Base-by-base conservation (phyloP, 805 yeast genomes). In the Wickerhamiella dianesei region DNA sequence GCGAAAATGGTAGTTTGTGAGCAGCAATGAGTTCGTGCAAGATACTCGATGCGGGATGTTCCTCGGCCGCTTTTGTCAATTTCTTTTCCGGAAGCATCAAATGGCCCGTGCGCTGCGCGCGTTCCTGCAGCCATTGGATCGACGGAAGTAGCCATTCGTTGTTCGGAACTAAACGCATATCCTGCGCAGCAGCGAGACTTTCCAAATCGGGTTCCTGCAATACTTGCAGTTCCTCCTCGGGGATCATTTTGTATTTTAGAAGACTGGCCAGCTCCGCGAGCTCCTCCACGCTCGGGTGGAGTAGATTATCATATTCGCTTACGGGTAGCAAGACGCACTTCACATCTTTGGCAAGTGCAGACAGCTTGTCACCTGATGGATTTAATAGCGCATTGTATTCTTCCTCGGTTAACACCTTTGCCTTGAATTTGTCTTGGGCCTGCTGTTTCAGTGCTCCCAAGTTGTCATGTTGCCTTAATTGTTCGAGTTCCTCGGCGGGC, bases 211-310 rank as follows among this genome's bases (percentile, higher is more conserved):
- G 41, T 5, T 39, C 17, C 5, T 14, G 25, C 21, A 39, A n/a
- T 6, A 9, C 20, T 14, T n/a, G 13, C n/a, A 44, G 29, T 4
- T 44, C 42, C 3, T 44, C 42, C 35, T 21, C 9, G 22, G 36
- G 21, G 3, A 44, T 18, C 35, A 44, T 14, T 17, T 14, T n/a
- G 42, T 37, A 25, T 21, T 37, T 22, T 4, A 37, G 41, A 14
- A 39, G n/a, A 9, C 41, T 18, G 18, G 41, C 41, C 21, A 39
- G 25, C 25, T 39, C 41, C 25, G 14, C 21, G 16, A 39, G 41
- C 25, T 14, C n/a, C 41, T 39, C 41, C 21, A 39, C n/a, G 41
- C 25, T 19, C 20, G 41, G 41, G 41, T 39, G 14, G 25, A 39
- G 20, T 19, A 39, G 41, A 14, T 14, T 19, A 14, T 39, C 41